phyloP scores from a whole-genome alignment of 208 protist species.

The Phytomonas sp. region DNA sequence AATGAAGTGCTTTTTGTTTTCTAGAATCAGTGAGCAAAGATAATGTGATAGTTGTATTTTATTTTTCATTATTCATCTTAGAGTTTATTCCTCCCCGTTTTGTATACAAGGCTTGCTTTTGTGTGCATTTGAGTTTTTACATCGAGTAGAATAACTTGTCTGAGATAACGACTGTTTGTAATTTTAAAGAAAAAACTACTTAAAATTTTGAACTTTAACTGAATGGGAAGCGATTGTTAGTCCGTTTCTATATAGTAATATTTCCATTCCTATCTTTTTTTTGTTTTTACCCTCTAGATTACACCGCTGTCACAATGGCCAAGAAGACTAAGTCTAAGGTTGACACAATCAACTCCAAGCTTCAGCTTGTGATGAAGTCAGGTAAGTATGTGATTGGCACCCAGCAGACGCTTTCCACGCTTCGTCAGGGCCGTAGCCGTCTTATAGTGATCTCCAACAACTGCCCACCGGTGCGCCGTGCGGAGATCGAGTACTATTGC shows the following conservation, averaged over 20 bases:
- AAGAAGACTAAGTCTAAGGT: slow-evolving; percentile 95
- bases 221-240: slow-evolving; percentile 4
- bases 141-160: background rate
- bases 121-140: background rate
- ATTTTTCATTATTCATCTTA: background rate
- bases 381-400: slow-evolving; percentile 99
- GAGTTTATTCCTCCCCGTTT: slow-evolving; percentile 6
- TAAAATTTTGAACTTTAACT: background rate
- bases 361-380: slow-evolving; percentile 99
- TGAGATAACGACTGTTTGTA: background rate
- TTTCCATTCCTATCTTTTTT: slow-evolving; percentile 7
- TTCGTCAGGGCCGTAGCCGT: slow-evolving; percentile 96
- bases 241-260: background rate
- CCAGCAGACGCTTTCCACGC: slow-evolving; percentile 95
- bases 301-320: slow-evolving; percentile 45
- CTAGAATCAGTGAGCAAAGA: background rate
- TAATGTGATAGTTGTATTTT: background rate
- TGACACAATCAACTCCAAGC: slow-evolving; percentile 98
- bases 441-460: slow-evolving; percentile 98
- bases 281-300: slow-evolving; percentile 2
- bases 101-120: slow-evolving; percentile 1
- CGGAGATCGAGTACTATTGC: slow-evolving; percentile 99
- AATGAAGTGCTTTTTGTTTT: slow-evolving; percentile 7
- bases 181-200: background rate
- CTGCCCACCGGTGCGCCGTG: slow-evolving; percentile 97